Base-by-base conservation (phyloP, 371 early-diverging fungal genomes). In the Haplosporangium sp. region DNA sequence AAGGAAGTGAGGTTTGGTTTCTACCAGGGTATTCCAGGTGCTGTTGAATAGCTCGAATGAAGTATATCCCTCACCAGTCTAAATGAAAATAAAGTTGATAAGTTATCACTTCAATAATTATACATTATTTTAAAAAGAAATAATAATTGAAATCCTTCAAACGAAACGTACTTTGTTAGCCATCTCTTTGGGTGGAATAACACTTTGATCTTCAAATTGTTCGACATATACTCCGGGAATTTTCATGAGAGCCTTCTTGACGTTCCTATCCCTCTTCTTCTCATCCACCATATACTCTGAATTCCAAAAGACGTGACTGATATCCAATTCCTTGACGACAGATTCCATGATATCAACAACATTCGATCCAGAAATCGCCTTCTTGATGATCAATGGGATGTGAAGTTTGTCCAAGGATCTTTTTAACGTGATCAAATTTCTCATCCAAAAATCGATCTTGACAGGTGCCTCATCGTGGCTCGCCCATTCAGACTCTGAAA, bases 371-470 rank as follows among this genome's bases (percentile, higher is more conserved):
- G 66, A 40, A 13, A 27, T 61, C 13, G 82, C 76, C 4, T 17
- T 69, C 83, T 52, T 61, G 48, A 91, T 77, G 17, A 88, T 55
- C 37, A 92, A 72, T 13, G 91, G 91, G 34, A 93, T 89, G 37
- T 74, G 65, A 11, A 87, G 74, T 48, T 77, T 65, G 6, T 66
- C 71, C 3, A 93, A 75, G 0, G 56, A 52, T 15, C 65, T 50
- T 35, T 72, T 68, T 59, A 93, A 72, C 19, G 19, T 45, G 17
- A 61, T 63, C 4, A 92, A 63, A 57, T 82, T 87, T 15, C 88
- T 81, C 56, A 92, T 71, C 67, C 84, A 67, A 68, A 91, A 90
- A 63, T 90, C 87, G 35, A 89, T 85, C 59, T 86, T 84, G 48
- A 86, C 66, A 1, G 89, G 85, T 0, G 89, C 86, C 20, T 83